Conservation (phyloP, 148 eudicot species). For the Drosera capensis region DNA sequence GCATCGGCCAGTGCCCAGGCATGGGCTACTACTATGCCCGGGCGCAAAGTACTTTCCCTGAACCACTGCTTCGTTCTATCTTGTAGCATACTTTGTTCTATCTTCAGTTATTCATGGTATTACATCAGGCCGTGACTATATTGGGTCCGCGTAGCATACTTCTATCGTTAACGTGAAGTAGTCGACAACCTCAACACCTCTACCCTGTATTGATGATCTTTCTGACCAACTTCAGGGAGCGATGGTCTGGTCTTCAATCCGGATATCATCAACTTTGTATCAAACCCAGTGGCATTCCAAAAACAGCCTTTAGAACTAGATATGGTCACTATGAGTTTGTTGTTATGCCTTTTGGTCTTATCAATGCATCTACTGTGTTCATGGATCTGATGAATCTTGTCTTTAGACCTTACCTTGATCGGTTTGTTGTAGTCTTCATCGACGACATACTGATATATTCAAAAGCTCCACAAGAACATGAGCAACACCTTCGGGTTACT, state of each 20-base stretch:
- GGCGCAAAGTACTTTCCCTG: no score
- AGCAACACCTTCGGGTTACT: background rate
- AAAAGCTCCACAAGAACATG: background rate
- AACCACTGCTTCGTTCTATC: no score
- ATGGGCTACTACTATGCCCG: no score
- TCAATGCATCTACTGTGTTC: background rate
- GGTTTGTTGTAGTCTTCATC: background rate
- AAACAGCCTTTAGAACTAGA: background rate
- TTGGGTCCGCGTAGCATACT: no score
- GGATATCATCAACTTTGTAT: background rate
- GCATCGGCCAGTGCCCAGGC: no score
- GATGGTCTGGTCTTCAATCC: background rate
- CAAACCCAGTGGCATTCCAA: background rate
- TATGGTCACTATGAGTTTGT: background rate
- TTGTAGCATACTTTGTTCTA: no score
- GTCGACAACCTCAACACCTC: no score
- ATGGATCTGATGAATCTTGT: background rate
- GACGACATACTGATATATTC: background rate
- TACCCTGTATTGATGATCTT: background rate
- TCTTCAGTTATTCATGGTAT: no score
- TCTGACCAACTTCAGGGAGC: background rate
- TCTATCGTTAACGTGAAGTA: no score
- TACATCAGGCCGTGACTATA: no score
- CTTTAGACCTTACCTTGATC: background rate
- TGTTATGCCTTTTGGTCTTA: background rate